Conservation (phyloP, 176 grass and related monocot species). For the Raddia distichophylla region DNA sequence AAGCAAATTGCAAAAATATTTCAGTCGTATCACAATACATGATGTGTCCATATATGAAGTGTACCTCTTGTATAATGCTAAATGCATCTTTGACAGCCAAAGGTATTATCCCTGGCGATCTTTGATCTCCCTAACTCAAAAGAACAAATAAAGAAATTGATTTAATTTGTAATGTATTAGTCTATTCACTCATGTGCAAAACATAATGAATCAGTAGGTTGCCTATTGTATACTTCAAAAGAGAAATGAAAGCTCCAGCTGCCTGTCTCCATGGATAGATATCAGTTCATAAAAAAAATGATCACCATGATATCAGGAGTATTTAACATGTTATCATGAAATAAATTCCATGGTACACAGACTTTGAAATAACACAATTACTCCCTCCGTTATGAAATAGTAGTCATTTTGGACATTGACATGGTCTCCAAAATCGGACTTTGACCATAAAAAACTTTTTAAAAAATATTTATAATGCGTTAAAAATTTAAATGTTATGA, state of each 20-base stretch:
- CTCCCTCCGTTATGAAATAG: too few relatives aligned
- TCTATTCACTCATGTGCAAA: slow-evolving; percentile 6
- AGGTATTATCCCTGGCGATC: slow-evolving; percentile 99
- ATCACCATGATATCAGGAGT: background rate
- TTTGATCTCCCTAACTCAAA: slow-evolving; percentile 87
- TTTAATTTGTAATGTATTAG: slow-evolving; percentile 8
- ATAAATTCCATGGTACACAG: slow-evolving; percentile 9
- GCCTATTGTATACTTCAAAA: slow-evolving; percentile 17
- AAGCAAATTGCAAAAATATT: background rate
- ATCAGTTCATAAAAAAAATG: background rate
- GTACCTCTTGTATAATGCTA: slow-evolving; percentile 99
- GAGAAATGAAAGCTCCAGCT: slow-evolving; percentile 32
- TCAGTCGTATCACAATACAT: background rate
- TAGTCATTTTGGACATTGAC: too few relatives aligned
- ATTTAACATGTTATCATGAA: background rate
- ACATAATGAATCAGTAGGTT: slow-evolving; percentile 24
- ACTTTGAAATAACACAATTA: slow-evolving; percentile 11
- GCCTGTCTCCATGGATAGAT: background rate
- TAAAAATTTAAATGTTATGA: too few relatives aligned
- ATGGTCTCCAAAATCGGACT: too few relatives aligned
- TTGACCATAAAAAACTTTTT: too few relatives aligned
- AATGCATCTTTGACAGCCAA: slow-evolving; percentile 99
- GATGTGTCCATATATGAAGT: slow-evolving; percentile 21
- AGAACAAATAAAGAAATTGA: slow-evolving; percentile 37
- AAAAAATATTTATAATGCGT: too few relatives aligned